phyloP scores from a whole-genome alignment of 805 yeast species.

The Brettanomyces custersianus region DNA sequence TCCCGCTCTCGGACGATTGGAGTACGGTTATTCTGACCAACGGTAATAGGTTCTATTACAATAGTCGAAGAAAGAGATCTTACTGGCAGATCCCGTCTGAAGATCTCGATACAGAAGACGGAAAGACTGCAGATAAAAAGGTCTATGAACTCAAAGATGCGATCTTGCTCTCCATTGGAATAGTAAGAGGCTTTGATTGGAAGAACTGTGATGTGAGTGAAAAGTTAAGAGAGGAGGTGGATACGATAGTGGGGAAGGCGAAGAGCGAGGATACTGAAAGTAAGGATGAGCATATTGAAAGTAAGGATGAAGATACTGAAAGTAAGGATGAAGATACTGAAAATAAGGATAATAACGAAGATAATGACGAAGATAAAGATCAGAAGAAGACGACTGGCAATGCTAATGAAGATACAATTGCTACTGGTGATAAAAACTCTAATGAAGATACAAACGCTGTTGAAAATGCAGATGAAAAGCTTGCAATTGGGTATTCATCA shows the following conservation, averaged over 20 bases:
- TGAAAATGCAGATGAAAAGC: too few species aligned
- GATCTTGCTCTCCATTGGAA: constrained; percentile 10
- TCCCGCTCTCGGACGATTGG: constrained; percentile 15
- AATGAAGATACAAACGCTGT: not conserved
- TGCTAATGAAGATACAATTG: not conserved
- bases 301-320: not conserved
- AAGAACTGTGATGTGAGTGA: not conserved
- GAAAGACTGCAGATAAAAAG: constrained; percentile 1
- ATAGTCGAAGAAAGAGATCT: constrained; percentile 7
- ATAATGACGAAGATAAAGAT: not conserved
- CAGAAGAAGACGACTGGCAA: not conserved
- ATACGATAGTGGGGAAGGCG: not conserved
- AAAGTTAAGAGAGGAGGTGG: not conserved
- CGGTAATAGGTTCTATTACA: constrained; percentile 19
- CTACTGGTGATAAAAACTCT: not conserved
- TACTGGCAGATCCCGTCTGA: constrained; percentile 20
- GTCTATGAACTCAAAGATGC: constrained; percentile 7
- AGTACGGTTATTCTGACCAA: constrained; percentile 12
- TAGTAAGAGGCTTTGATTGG: constrained; percentile 10
- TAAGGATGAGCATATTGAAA: not conserved
- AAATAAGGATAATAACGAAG: not conserved
- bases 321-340: not conserved
- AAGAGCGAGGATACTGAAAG: constrained; percentile 4
- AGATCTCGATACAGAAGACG: constrained; percentile 2
- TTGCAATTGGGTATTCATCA: not conserved